These are phyloP conservation scores for Penicillium frequentans DNA, from an alignment of 2,329 filamentous ascomycete genomes.

Conservation along the genomic window DNA sequence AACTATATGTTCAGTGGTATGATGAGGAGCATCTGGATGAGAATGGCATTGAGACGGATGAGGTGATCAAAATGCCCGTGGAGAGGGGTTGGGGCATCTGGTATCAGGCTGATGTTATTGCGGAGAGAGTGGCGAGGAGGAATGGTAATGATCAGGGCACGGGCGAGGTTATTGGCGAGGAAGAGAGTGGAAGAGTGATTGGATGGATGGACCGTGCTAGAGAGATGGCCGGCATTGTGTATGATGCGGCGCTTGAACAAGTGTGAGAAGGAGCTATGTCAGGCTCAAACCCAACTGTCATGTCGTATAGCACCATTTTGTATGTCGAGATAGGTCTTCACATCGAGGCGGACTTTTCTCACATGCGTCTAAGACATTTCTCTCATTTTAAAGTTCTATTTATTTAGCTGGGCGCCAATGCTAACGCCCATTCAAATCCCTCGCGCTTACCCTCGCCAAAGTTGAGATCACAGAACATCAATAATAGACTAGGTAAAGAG, in stretches of 20 bases:
- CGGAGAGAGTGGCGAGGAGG: constrained; percentile 9
- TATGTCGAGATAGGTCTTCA: not conserved
- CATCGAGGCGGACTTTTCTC: not conserved
- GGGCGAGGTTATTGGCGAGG: constrained; percentile 17
- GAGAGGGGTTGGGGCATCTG: constrained; percentile 28
- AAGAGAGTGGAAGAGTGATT: constrained; percentile 21
- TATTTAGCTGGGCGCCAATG: too few species aligned
- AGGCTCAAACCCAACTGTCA: not conserved
- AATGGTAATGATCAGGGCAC: not conserved
- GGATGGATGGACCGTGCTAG: constrained; percentile 23
- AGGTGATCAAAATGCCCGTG: constrained; percentile 25
- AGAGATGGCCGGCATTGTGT: constrained; percentile 18
- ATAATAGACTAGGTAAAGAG: too few species aligned
- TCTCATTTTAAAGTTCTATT: too few species aligned
- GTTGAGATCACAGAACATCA: too few species aligned
- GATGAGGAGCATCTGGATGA: constrained; percentile 20
- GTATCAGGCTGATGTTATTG: constrained; percentile 33
- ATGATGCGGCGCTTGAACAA: constrained; percentile 8
- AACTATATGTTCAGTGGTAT: constrained; percentile 28
- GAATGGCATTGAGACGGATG: constrained; percentile 26
- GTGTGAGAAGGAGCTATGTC: not conserved
- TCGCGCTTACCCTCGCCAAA: too few species aligned
- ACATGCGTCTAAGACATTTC: not conserved
- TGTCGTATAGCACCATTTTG: not conserved
- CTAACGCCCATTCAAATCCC: too few species aligned